These are phyloP conservation scores for Tulasnella calospora DNA, from an alignment of 768 basidiomycete species.

Conservation along the genomic window DNA sequence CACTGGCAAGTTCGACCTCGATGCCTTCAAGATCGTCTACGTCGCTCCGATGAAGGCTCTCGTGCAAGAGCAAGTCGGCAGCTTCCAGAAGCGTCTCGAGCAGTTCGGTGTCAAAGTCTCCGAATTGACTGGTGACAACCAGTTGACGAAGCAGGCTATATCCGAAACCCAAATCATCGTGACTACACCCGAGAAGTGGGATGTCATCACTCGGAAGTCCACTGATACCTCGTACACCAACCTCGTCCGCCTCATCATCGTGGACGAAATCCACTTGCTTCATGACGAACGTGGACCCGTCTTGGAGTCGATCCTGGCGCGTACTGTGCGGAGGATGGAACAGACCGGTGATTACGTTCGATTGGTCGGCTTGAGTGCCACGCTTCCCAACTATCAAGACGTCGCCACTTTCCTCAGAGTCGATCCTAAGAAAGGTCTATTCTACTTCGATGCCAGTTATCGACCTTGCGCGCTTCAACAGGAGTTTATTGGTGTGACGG, in stretches of 20 bases:
- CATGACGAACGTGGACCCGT: conserved; percentile 99
- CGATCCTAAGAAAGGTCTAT: conserved; percentile 83
- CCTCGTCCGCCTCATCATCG: conserved; percentile 90
- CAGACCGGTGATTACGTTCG: conserved; percentile 91
- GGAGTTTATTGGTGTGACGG: conserved; percentile 94
- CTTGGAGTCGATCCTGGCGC: conserved; percentile 80
- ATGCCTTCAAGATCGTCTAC: conserved; percentile 94
- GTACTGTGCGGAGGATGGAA: conserved; percentile 90
- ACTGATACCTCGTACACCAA: conserved; percentile 97
- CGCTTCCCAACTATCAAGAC: conserved; percentile 96
- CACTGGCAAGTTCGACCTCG: conserved; percentile 75
- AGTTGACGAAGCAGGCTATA: conserved; percentile 98
- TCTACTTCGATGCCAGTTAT: conserved; percentile 94
- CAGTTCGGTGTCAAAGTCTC: conserved; percentile 77
- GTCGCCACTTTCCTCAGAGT: conserved; percentile 97
- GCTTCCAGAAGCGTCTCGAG: conserved; percentile 73
- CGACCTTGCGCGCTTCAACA: conserved; percentile 93
- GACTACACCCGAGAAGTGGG: conserved; percentile 99
- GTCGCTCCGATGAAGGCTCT: conserved; percentile 99
- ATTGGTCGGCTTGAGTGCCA: conserved; percentile 91
- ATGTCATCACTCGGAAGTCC: conserved; percentile 96
- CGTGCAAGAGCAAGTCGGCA: conserved; percentile 98
- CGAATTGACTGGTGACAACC: conserved; percentile 93
- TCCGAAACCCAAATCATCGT: conserved; percentile 97
- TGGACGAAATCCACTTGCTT: conserved; percentile 95